A percentile compares a stretch with the other conserved stretches of the same genome.
These are phyloP conservation scores for Colletotrichum falcatum DNA, from an alignment of 2,329 filamentous ascomycete genomes.

Conservation along the genomic window DNA sequence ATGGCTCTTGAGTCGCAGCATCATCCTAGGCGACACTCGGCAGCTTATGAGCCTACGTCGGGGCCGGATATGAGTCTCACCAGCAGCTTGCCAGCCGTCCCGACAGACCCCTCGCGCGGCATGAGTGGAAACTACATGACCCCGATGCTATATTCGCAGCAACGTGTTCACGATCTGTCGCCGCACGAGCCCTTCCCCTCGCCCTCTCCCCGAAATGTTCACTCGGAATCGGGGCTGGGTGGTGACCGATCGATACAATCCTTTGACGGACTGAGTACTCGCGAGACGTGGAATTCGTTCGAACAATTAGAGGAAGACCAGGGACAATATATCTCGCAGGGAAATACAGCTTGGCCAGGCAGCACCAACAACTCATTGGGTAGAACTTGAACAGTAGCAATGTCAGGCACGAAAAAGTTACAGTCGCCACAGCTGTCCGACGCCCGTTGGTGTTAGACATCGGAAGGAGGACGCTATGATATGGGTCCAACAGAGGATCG, in stretches of 20 bases:
- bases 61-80: slow-evolving; percentile 32
- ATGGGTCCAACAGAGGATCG: slow-evolving; percentile 9
- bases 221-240: slow-evolving; percentile 27
- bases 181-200: slow-evolving; percentile 30
- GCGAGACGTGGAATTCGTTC: slow-evolving; percentile 32
- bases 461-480: not conserved
- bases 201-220: slow-evolving; percentile 29
- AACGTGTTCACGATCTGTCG: slow-evolving; percentile 31
- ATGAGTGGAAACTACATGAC: slow-evolving; percentile 29
- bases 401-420: not conserved
- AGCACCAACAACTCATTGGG: slow-evolving; percentile 20
- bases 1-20: slow-evolving; percentile 32
- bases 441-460: not conserved
- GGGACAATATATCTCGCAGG: slow-evolving; percentile 24
- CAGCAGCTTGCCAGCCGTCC: slow-evolving; percentile 26
- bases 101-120: slow-evolving; percentile 16
- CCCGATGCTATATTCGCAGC: slow-evolving; percentile 33
- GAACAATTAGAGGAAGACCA: slow-evolving; percentile 35
- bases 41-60: slow-evolving; percentile 31
- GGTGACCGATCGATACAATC: slow-evolving; percentile 21
- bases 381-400: slow-evolving; percentile 26
- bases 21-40: slow-evolving; percentile 34
- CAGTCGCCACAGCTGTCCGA: not conserved
- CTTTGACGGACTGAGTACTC: slow-evolving; percentile 26
- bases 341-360: slow-evolving; percentile 25